These are phyloP conservation scores for Amaranthus palmeri DNA, from an alignment of 148 eudicot genomes.

Conservation along the genomic window DNA sequence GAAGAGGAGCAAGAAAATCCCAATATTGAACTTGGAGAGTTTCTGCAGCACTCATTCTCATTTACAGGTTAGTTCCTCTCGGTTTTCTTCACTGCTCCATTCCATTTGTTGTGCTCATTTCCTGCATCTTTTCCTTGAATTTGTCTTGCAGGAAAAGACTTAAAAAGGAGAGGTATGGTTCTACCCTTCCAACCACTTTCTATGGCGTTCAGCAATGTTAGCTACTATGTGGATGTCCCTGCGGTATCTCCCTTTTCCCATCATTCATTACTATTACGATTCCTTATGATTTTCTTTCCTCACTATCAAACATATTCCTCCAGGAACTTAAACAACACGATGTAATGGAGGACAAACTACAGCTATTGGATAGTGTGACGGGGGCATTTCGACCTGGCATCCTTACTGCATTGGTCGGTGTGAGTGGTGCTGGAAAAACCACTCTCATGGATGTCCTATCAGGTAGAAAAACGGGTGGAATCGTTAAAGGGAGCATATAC, in stretches of 20 bases:
- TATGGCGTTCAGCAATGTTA: constrained; percentile 78
- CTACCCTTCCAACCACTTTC: constrained; percentile 95
- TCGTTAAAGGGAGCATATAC: constrained; percentile 63
- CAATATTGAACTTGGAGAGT: constrained; percentile 53
- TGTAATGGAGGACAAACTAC: constrained; percentile 49
- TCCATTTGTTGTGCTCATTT: neutral
- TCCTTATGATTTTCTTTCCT: neutral
- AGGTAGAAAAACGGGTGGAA: constrained; percentile 95
- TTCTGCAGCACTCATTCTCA: constrained; percentile 71
- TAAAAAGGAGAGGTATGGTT: constrained; percentile 72
- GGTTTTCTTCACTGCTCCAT: neutral
- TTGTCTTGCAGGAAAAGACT: constrained; percentile 48
- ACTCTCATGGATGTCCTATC: constrained; percentile 98
- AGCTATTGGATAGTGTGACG: constrained; percentile 59
- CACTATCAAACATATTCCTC: constrained; percentile 11
- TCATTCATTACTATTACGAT: constrained; percentile 1
- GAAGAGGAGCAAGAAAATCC: constrained; percentile 30
- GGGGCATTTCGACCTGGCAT: constrained; percentile 96
- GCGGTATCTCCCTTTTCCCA: constrained; percentile 40
- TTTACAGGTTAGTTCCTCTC: constrained; percentile 48
- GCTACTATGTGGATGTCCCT: constrained; percentile 79
- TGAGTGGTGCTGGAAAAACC: constrained; percentile 97
- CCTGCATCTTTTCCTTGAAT: constrained; percentile 3
- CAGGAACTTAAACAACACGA: constrained; percentile 90
- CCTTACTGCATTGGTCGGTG: constrained; percentile 94